phyloP scores from a whole-genome alignment of 768 basidiomycete species.

The Serendipita sp. region DNA sequence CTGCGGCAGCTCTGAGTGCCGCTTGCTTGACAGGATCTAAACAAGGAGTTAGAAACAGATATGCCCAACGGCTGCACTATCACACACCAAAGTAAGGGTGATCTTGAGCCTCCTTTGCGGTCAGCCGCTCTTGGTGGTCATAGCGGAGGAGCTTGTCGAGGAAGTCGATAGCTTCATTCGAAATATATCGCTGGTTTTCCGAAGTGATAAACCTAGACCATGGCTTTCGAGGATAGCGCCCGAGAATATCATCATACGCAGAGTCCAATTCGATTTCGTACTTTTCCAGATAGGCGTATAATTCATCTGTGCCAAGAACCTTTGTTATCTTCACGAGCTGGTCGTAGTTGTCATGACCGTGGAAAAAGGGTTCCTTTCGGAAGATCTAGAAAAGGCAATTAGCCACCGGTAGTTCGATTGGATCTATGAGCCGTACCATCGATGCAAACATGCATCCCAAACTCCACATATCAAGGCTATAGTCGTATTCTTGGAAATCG shows the following conservation, averaged over 20 bases:
- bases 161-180: conserved; percentile 92
- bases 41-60: background rate
- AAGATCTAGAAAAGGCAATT: conserved; percentile 50
- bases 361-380: conserved; percentile 98
- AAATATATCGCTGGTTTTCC: conserved; percentile 90
- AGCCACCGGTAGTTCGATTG: background rate
- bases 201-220: conserved; percentile 93
- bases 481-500: conserved; percentile 97
- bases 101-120: conserved; percentile 79
- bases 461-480: conserved; percentile 97
- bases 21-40: conserved; percentile 8
- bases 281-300: conserved; percentile 83
- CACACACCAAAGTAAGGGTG: conserved; percentile 81
- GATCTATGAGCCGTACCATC: conserved; percentile 45
- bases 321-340: conserved; percentile 97
- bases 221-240: conserved; percentile 83
- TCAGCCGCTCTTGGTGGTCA: conserved; percentile 92
- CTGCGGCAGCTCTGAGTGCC: background rate
- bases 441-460: conserved; percentile 98
- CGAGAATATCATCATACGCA: conserved; percentile 90
- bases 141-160: conserved; percentile 90
- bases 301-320: conserved; percentile 89
- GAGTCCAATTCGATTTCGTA: conserved; percentile 90
- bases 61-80: background rate
- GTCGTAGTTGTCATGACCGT: conserved; percentile 97